Percentiles rank a stretch among this genome's conserved stretches.
Evolutionary conservation across 352 stramenopile species (phyloP).

Genomic region (Aphanomyces cochlioides): DNA sequence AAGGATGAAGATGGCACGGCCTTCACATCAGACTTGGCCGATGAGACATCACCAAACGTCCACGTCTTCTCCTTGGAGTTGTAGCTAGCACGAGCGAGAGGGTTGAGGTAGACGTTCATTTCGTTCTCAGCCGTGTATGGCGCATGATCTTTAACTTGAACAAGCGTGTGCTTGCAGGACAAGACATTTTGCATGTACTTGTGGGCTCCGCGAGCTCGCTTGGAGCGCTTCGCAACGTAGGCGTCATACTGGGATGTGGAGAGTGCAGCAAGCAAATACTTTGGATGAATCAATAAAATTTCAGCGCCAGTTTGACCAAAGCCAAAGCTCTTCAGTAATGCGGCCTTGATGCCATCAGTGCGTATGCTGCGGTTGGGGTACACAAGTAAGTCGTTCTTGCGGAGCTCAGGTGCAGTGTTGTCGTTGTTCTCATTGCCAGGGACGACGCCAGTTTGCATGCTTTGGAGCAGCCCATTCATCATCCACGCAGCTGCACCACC

Average conservation of each 20-base stretch:
- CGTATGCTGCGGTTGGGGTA: conserved; percentile 38
- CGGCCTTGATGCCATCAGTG: conserved; percentile 50
- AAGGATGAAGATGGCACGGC: conserved; percentile 5
- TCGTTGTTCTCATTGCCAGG: conserved; percentile 39
- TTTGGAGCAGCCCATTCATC: conserved; percentile 39
- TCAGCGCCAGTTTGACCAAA: conserved; percentile 77
- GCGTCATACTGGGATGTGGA: conserved; percentile 44
- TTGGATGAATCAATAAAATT: conserved; percentile 60
- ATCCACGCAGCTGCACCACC: conserved; percentile 39
- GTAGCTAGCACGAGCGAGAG: conserved; percentile 69
- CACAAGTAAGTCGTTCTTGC: conserved; percentile 33
- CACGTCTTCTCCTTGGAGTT: conserved; percentile 62
- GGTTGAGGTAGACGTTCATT: conserved; percentile 82
- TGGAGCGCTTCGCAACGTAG: conserved; percentile 56
- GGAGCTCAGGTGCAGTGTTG: conserved; percentile 36
- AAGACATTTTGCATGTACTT: conserved; percentile 68
- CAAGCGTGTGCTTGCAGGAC: conserved; percentile 63
- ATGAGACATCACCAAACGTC: conserved; percentile 55
- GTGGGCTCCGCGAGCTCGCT: conserved; percentile 72
- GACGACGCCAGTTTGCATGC: conserved; percentile 32
- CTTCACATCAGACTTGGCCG: conserved; percentile 36
- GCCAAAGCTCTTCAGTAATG: conserved; percentile 79
- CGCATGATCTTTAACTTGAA: conserved; percentile 77
- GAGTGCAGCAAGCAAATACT: conserved; percentile 64
- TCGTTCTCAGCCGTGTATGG: conserved; percentile 79